Conservation (phyloP, 225 moss, liverwort and hornwort genomes). For the Ulota crispa region DNA sequence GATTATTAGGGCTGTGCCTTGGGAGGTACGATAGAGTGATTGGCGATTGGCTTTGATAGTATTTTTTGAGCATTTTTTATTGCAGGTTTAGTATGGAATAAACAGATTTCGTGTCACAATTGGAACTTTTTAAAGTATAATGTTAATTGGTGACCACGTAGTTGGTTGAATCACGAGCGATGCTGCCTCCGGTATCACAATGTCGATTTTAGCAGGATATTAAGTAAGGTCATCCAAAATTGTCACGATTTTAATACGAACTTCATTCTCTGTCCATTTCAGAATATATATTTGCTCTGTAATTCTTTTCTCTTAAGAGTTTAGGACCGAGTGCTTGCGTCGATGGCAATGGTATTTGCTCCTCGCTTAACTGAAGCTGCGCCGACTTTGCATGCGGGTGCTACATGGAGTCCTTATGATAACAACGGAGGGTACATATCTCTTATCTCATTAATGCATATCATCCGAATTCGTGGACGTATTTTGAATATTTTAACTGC, state of each 20-base stretch:
- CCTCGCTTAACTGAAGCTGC: slow-evolving; percentile 26
- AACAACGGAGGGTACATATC: slow-evolving; percentile 47
- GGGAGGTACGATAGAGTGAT: neutral
- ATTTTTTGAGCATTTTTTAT: neutral
- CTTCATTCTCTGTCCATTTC: neutral
- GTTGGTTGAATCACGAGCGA: neutral
- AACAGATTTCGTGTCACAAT: neutral
- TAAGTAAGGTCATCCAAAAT: neutral
- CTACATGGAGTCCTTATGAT: slow-evolving; percentile 52
- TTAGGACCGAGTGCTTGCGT: neutral
- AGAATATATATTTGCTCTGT: neutral
- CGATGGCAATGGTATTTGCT: slow-evolving; percentile 45
- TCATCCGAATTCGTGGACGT: neutral
- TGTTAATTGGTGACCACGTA: neutral
- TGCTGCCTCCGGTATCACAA: neutral
- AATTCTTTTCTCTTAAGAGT: neutral
- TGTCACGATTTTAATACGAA: neutral
- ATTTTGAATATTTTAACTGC: neutral
- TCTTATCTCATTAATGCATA: neutral
- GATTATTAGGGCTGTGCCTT: neutral
- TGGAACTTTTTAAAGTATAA: neutral
- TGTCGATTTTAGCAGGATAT: neutral
- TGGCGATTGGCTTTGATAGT: neutral
- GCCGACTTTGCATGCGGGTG: slow-evolving; percentile 28
- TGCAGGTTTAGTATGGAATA: neutral